Evolutionary conservation across 2,329 filamentous ascomycete genomes (phyloP).

Genomic region (Fusarium penzigii): DNA sequence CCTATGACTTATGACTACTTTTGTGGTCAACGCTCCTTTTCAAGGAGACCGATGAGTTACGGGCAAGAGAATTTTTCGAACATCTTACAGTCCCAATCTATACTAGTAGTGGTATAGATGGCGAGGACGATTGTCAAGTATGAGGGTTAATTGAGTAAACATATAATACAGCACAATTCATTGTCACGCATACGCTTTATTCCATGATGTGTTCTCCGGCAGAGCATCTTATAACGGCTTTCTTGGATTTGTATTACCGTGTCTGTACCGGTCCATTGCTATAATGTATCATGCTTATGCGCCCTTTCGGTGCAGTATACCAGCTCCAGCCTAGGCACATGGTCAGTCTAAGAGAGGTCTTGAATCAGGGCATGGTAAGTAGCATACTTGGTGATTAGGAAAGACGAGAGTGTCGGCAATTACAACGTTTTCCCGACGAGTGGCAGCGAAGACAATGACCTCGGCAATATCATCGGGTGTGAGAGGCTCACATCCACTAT

Average conservation of each 20-base stretch:
- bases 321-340: constrained; percentile 32
- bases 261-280: not conserved
- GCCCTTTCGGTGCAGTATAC: constrained; percentile 33
- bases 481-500: constrained; percentile 74
- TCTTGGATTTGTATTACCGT: not conserved
- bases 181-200: not conserved
- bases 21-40: constrained; percentile 26
- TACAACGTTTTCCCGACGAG: constrained; percentile 85
- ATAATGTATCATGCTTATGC: not conserved
- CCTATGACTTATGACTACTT: constrained; percentile 30
- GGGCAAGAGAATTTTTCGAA: constrained; percentile 46
- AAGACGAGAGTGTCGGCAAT: constrained; percentile 85
- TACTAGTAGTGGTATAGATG: no score
- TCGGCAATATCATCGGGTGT: constrained; percentile 92
- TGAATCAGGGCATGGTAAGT: not conserved
- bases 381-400: constrained; percentile 79
- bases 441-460: constrained; percentile 81
- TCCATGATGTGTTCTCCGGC: constrained; percentile 4
- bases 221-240: no score
- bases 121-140: no score
- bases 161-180: no score
- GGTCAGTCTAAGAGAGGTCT: constrained; percentile 2
- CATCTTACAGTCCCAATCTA: constrained; percentile 21
- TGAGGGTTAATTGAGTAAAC: no score
- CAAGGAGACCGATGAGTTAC: constrained; percentile 33